These are phyloP conservation scores for Moricandia moricandioides DNA, from an alignment of 345 rosid genomes.

Conservation along the genomic window DNA sequence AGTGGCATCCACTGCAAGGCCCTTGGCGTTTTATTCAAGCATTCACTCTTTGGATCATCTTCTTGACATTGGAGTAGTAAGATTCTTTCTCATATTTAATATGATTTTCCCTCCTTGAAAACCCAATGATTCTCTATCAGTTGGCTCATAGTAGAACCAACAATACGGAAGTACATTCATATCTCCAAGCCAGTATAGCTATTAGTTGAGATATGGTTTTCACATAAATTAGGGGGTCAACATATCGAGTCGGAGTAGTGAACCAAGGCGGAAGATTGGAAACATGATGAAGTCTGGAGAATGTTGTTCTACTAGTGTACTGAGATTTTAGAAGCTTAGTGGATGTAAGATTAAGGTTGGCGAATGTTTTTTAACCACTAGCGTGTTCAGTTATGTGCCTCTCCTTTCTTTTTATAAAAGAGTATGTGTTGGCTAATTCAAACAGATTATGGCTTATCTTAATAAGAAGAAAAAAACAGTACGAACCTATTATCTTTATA, in stretches of 20 bases:
- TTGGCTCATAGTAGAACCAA: slow-evolving; percentile 96
- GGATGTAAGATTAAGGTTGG: background rate
- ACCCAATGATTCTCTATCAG: slow-evolving; percentile 82
- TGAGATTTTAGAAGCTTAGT: background rate
- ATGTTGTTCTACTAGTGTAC: background rate
- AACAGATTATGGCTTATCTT: background rate
- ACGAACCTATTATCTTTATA: background rate
- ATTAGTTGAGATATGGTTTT: background rate
- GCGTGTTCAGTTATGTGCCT: background rate
- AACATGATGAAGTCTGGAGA: background rate
- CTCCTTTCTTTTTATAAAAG: background rate
- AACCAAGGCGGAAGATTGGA: background rate
- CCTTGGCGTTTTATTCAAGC: slow-evolving; percentile 97
- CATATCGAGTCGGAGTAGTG: background rate
- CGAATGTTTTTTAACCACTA: background rate
- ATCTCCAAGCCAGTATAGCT: slow-evolving; percentile 77
- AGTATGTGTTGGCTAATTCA: background rate
- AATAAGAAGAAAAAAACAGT: background rate
- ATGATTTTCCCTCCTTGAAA: slow-evolving; percentile 90
- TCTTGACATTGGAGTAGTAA: slow-evolving; percentile 90
- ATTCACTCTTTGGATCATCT: slow-evolving; percentile 73
- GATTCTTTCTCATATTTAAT: slow-evolving; percentile 91
- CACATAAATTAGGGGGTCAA: background rate
- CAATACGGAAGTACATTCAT: slow-evolving; percentile 89
- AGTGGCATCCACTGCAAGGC: slow-evolving; percentile 92